A percentile compares a stretch with the other conserved stretches of the same genome.
These are phyloP conservation scores for Dendryphion nanum DNA, from an alignment of 2,329 filamentous ascomycete species.

Conservation along the genomic window DNA sequence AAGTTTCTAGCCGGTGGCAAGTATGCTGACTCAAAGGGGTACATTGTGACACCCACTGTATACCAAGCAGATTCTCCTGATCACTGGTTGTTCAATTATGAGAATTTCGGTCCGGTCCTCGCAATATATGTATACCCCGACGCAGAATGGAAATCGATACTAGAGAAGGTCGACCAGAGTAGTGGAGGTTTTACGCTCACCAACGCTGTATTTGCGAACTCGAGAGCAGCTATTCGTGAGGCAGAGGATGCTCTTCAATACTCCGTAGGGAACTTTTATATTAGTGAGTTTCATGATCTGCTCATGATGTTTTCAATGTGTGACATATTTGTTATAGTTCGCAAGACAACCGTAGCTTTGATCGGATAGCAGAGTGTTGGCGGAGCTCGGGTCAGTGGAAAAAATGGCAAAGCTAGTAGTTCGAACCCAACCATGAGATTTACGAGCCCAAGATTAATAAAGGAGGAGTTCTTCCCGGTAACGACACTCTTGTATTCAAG, in stretches of 20 bases:
- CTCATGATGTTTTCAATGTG: background rate
- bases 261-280: slow-evolving; percentile 78
- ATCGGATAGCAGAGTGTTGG: slow-evolving; percentile 54
- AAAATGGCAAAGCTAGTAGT: slow-evolving; percentile 60
- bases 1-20: slow-evolving; percentile 72
- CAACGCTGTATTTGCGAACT: slow-evolving; percentile 71
- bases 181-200: slow-evolving; percentile 76
- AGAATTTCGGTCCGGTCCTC: slow-evolving; percentile 83
- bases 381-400: slow-evolving; percentile 55
- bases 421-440: slow-evolving; percentile 53
- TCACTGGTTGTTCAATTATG: slow-evolving; percentile 71
- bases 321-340: slow-evolving; percentile 45
- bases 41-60: slow-evolving; percentile 80
- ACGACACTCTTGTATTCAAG: slow-evolving; percentile 53
- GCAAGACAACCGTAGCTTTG: slow-evolving; percentile 62
- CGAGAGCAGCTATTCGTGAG: slow-evolving; percentile 62
- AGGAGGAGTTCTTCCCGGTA: slow-evolving; percentile 54
- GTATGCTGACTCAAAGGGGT: slow-evolving; percentile 75
- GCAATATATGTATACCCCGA: slow-evolving; percentile 78
- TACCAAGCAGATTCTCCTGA: slow-evolving; percentile 71
- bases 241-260: slow-evolving; percentile 72
- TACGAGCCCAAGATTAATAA: slow-evolving; percentile 56
- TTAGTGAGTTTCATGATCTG: slow-evolving; percentile 52
- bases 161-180: slow-evolving; percentile 58
- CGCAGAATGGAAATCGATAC: slow-evolving; percentile 51